Evolutionary conservation across 2,329 filamentous ascomycete genomes (phyloP).

Genomic region (Anisogramma anomala): DNA sequence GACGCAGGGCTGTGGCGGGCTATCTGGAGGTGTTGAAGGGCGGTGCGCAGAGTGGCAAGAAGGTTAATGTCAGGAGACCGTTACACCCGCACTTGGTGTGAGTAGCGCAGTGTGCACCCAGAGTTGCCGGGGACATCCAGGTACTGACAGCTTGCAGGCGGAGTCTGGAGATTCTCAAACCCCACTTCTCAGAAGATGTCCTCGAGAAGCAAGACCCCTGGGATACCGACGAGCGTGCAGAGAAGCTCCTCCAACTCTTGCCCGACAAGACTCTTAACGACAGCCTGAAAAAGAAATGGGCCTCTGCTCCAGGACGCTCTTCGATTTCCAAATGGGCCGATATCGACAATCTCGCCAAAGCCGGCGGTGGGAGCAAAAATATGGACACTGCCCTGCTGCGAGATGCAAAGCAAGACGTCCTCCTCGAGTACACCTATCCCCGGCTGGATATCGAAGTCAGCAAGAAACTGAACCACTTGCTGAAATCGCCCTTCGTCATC

Average conservation of each 20-base stretch:
- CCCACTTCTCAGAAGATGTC: slow-evolving; percentile 74
- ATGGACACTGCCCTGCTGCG: slow-evolving; percentile 64
- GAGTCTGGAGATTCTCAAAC: slow-evolving; percentile 72
- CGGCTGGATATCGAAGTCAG: slow-evolving; percentile 93
- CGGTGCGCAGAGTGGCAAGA: slow-evolving; percentile 74
- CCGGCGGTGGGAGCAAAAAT: slow-evolving; percentile 53
- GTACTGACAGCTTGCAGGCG: slow-evolving; percentile 41
- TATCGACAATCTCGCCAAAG: slow-evolving; percentile 75
- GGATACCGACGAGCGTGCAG: slow-evolving; percentile 54
- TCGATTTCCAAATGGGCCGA: slow-evolving; percentile 85
- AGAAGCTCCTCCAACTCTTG: slow-evolving; percentile 71
- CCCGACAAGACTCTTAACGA: slow-evolving; percentile 70
- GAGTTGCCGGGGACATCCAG: too few species aligned
- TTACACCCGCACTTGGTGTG: slow-evolving; percentile 79
- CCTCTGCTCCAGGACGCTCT: slow-evolving; percentile 62
- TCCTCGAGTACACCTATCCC: slow-evolving; percentile 96
- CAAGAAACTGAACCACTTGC: slow-evolving; percentile 95
- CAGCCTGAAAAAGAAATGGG: slow-evolving; percentile 82
- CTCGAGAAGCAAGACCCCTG: slow-evolving; percentile 82
- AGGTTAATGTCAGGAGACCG: slow-evolving; percentile 71
- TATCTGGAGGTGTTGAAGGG: slow-evolving; percentile 89
- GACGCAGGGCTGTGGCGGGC: slow-evolving; percentile 70
- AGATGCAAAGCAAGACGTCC: slow-evolving; percentile 89
- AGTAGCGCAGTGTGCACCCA: too few species aligned
- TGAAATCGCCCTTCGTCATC: slow-evolving; percentile 93